phyloP scores from a whole-genome alignment of 371 early-diverging fungal species.

The Gilbertella persicaria region DNA sequence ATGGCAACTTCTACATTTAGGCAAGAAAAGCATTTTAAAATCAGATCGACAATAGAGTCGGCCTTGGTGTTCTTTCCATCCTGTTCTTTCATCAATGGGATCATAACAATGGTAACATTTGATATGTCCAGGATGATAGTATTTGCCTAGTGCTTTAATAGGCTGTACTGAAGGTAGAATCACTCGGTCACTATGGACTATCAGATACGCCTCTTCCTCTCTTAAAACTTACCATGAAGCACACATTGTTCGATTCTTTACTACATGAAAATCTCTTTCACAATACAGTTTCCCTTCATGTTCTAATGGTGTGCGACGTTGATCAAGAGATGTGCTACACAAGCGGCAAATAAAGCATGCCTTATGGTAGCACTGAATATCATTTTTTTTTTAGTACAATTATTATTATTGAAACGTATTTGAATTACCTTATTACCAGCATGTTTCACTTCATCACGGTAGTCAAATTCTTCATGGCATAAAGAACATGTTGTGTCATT shows the following conservation, averaged over 20 bases:
- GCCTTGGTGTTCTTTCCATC: slow-evolving; percentile 73
- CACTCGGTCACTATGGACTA: slow-evolving; percentile 44
- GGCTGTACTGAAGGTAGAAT: slow-evolving; percentile 49
- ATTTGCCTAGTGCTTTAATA: slow-evolving; percentile 63
- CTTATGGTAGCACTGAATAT: slow-evolving; percentile 43
- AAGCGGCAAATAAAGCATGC: slow-evolving; percentile 64
- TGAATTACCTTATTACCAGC: slow-evolving; percentile 29
- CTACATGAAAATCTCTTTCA: slow-evolving; percentile 65
- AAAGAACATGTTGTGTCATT: slow-evolving; percentile 13
- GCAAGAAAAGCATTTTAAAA: slow-evolving; percentile 63
- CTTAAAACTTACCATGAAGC: slow-evolving; percentile 53
- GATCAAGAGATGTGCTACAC: slow-evolving; percentile 66
- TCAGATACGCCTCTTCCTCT: no score
- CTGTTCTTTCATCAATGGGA: slow-evolving; percentile 68
- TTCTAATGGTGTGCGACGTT: slow-evolving; percentile 63
- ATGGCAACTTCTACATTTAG: slow-evolving; percentile 71
- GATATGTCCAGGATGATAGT: slow-evolving; percentile 71
- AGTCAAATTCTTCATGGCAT: slow-evolving; percentile 46
- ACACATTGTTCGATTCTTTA: slow-evolving; percentile 49
- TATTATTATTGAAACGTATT: neutral
- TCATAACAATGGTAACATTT: slow-evolving; percentile 67
- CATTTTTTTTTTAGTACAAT: neutral
- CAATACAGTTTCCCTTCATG: slow-evolving; percentile 70
- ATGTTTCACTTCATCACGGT: slow-evolving; percentile 43
- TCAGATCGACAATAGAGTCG: slow-evolving; percentile 79